Conservation (phyloP, 179 eudicot species). For the Amaranthus tricolor region DNA sequence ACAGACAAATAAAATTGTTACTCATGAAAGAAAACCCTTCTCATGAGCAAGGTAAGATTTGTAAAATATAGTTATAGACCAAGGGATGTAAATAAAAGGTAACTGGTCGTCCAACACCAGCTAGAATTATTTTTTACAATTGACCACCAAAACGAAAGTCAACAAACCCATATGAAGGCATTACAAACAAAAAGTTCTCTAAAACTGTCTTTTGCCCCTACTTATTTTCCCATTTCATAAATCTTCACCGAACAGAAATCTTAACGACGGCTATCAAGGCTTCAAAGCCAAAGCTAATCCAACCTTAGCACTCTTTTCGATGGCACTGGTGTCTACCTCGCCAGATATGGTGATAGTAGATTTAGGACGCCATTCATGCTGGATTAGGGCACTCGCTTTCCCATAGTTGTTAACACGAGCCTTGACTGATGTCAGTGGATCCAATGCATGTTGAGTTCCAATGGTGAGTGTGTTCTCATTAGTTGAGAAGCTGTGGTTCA, state of each 20-base stretch:
- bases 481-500: constrained; percentile 76
- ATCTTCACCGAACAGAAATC: constrained; percentile 17
- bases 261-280: constrained; percentile 43
- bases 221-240: constrained; percentile 35
- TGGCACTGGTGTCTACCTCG: constrained; percentile 86
- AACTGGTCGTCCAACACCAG: constrained; percentile 31
- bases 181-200: constrained; percentile 9
- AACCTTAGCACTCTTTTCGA: constrained; percentile 87
- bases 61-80: constrained; percentile 14
- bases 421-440: constrained; percentile 76
- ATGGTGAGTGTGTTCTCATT: constrained; percentile 77
- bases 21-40: not conserved
- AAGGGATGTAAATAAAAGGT: constrained; percentile 6
- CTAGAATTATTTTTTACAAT: constrained; percentile 34
- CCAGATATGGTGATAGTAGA: constrained; percentile 84
- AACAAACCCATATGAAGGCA: constrained; percentile 19
- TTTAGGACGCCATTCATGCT: constrained; percentile 88
- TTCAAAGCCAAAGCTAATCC: constrained; percentile 82
- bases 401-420: constrained; percentile 79
- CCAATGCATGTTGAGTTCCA: constrained; percentile 80
- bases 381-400: constrained; percentile 80
- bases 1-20: not conserved
- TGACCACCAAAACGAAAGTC: constrained; percentile 26
- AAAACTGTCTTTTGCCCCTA: constrained; percentile 12
- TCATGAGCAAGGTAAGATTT: not conserved